Percentiles rank a stretch among this genome's conserved stretches.
These are phyloP conservation scores for Urtica urens DNA, from an alignment of 306 rosid species.

Conservation along the genomic window DNA sequence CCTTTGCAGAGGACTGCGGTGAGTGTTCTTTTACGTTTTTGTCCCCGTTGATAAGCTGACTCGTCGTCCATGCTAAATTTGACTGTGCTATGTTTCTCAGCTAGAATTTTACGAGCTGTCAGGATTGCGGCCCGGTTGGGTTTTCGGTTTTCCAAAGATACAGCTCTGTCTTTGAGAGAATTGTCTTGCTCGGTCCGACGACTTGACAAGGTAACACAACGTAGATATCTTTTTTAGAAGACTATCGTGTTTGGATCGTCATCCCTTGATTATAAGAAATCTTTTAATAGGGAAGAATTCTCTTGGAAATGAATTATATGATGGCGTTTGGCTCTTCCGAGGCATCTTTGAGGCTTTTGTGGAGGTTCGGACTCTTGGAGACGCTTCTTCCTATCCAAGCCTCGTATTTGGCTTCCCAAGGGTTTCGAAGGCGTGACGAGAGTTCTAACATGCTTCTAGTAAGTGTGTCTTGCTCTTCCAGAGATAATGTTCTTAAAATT, in stretches of 20 bases:
- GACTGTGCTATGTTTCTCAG: conserved; percentile 13
- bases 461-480: not conserved
- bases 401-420: conserved; percentile 31
- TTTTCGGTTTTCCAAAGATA: conserved; percentile 21
- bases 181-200: conserved; percentile 21
- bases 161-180: conserved; percentile 24
- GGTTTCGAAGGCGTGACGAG: conserved; percentile 27
- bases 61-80: conserved; percentile 6
- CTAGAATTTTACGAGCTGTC: conserved; percentile 27
- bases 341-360: conserved; percentile 29
- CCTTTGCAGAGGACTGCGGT: conserved; percentile 31
- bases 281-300: conserved; percentile 23
- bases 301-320: conserved; percentile 35
- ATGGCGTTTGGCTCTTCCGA: conserved; percentile 33
- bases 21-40: conserved; percentile 7
- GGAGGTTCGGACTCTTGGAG: conserved; percentile 31
- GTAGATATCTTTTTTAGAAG: not conserved
- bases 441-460: conserved; percentile 30
- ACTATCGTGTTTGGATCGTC: conserved; percentile 1
- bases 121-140: conserved; percentile 31
- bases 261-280: conserved; percentile 4
- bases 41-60: not conserved
- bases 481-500: not conserved
- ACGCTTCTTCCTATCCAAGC: conserved; percentile 33
- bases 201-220: conserved; percentile 24